phyloP scores from a whole-genome alignment of 2,329 filamentous ascomycete genomes.

The Talaromyces sp. region DNA sequence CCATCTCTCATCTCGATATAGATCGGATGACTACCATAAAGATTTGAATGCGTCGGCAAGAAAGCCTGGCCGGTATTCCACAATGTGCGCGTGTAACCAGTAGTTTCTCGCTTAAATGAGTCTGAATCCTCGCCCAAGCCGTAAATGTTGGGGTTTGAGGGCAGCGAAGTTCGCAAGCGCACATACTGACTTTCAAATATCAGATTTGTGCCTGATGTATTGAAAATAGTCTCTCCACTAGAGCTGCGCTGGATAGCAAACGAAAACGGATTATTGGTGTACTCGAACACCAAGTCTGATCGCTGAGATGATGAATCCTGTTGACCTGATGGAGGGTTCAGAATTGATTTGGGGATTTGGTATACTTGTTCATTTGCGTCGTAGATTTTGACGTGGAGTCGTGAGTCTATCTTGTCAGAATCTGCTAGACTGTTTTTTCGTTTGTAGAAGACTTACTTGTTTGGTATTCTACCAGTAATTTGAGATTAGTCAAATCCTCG shows the following conservation, averaged over 20 bases:
- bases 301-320: conserved; percentile 45
- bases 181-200: conserved; percentile 78
- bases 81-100: conserved; percentile 66
- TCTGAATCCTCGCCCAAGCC: conserved; percentile 77
- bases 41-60: conserved; percentile 60
- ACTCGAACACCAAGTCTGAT: conserved; percentile 47
- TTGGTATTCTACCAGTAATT: conserved; percentile 60
- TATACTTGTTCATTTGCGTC: conserved; percentile 68
- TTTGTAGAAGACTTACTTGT: conserved; percentile 5
- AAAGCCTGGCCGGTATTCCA: conserved; percentile 66
- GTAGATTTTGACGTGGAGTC: conserved; percentile 71
- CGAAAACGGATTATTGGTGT: conserved; percentile 60
- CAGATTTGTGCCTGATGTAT: conserved; percentile 63
- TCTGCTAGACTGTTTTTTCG: background rate
- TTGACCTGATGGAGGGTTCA: conserved; percentile 56
- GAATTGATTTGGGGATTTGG: conserved; percentile 67
- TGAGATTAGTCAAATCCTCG: conserved; percentile 55
- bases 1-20: conserved; percentile 68
- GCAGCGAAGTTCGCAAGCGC: conserved; percentile 68
- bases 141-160: conserved; percentile 67
- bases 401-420: conserved; percentile 26
- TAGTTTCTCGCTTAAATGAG: conserved; percentile 64
- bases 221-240: conserved; percentile 53
- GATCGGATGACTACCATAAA: conserved; percentile 71
- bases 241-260: conserved; percentile 54